Evolutionary conservation across 305 asterid species (phyloP).

Genomic region (Fraxinus nigra): DNA sequence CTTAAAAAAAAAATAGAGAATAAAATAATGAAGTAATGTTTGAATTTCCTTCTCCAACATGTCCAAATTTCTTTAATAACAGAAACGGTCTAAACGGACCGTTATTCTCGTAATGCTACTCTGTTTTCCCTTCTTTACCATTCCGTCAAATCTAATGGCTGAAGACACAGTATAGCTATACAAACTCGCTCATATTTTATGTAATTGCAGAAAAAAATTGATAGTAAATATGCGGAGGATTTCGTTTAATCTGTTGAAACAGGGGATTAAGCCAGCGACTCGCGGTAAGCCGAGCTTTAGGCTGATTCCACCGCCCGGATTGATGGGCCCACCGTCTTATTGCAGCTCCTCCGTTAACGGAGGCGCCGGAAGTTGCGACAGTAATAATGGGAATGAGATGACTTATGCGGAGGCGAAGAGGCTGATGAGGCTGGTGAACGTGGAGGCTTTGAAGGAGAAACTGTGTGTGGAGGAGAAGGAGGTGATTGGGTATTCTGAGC

Average conservation of each 20-base stretch:
- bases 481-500: constrained; percentile 69
- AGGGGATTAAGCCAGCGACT: not conserved
- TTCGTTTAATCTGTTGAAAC: not conserved
- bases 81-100: constrained; percentile 7
- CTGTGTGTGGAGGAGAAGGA: constrained; percentile 74
- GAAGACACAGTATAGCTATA: not conserved
- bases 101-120: not conserved
- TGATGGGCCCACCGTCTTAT: constrained; percentile 23
- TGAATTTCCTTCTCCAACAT: not conserved
- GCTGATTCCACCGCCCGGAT: constrained; percentile 1
- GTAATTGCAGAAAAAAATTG: not conserved
- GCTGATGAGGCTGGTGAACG: constrained; percentile 90
- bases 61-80: not conserved
- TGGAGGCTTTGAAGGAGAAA: constrained; percentile 72
- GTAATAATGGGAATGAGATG: constrained; percentile 33
- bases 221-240: not conserved
- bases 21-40: not conserved
- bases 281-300: not conserved
- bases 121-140: not conserved
- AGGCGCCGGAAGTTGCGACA: constrained; percentile 12
- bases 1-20: not conserved
- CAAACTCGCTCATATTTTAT: not conserved
- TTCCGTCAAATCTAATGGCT: not conserved
- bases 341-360: constrained; percentile 32
- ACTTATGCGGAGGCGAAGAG: constrained; percentile 79